phyloP scores from a whole-genome alignment of 2,329 filamentous ascomycete species.

The Chrysoporthe austroafricana region DNA sequence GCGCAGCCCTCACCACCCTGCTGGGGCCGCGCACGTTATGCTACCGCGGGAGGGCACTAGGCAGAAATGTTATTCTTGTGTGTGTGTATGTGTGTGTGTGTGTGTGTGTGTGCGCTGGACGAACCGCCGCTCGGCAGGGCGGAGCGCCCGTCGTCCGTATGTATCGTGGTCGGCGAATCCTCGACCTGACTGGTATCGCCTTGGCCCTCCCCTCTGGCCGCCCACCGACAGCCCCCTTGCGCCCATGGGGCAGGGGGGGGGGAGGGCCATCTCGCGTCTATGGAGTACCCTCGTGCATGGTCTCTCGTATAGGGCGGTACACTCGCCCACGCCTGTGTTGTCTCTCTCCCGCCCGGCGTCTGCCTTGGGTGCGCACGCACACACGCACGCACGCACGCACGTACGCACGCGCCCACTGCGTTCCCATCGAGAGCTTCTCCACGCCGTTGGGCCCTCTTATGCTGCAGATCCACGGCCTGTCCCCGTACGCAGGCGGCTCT shows the following conservation, averaged over 20 bases:
- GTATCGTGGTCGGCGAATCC: conserved; percentile 10
- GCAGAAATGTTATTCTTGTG: too few species aligned
- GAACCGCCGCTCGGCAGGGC: neutral
- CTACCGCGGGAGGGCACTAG: too few species aligned
- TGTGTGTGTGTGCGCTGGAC: too few species aligned
- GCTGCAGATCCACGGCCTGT: conserved; percentile 10
- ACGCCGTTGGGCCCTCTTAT: neutral
- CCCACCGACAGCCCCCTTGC: neutral
- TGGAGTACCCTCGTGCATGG: conserved; percentile 6
- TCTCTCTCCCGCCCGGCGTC: neutral
- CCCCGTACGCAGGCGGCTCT: neutral
- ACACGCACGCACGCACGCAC: too few species aligned
- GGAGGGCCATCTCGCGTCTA: neutral
- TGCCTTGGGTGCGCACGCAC: too few species aligned
- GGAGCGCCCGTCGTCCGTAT: neutral
- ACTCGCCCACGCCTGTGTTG: neutral
- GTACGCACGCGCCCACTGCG: neutral
- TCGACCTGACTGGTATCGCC: conserved; percentile 3
- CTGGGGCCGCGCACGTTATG: too few species aligned
- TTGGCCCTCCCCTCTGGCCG: neutral
- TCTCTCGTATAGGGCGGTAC: neutral
- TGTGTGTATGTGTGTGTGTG: too few species aligned
- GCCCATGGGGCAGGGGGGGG: neutral
- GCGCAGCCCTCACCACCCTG: neutral
- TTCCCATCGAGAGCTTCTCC: conserved; percentile 10